phyloP scores from a whole-genome alignment of 345 rosid species.

The Dimocarpus longan region DNA sequence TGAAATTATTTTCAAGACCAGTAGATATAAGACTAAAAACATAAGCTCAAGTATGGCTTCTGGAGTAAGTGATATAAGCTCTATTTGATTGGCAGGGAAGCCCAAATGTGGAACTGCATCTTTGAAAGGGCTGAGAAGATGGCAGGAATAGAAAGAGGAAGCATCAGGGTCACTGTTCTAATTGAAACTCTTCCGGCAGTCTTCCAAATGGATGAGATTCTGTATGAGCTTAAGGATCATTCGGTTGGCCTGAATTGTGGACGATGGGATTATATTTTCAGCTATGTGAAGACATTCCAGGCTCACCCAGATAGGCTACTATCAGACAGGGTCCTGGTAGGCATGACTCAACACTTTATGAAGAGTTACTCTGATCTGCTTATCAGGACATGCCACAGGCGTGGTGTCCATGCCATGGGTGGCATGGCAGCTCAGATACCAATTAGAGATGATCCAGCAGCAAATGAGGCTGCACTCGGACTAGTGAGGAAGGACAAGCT shows the following conservation, averaged over 20 bases:
- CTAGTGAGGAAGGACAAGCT: conserved; percentile 86
- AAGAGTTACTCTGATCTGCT: conserved; percentile 91
- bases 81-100: conserved; percentile 63
- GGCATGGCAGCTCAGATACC: conserved; percentile 99
- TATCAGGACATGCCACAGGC: conserved; percentile 80
- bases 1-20: too few species aligned
- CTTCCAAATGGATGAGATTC: conserved; percentile 94
- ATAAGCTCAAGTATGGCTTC: too few species aligned
- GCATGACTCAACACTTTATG: conserved; percentile 96
- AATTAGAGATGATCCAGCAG: conserved; percentile 72
- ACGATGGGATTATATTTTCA: conserved; percentile 95
- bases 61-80: neutral
- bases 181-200: conserved; percentile 92
- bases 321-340: conserved; percentile 80
- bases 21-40: too few species aligned
- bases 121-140: conserved; percentile 86
- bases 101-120: conserved; percentile 87
- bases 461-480: conserved; percentile 81
- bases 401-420: conserved; percentile 95
- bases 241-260: conserved; percentile 91
- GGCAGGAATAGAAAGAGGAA: conserved; percentile 83
- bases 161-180: conserved; percentile 83
- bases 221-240: conserved; percentile 82
- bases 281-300: conserved; percentile 93
- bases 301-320: conserved; percentile 77